A percentile compares a stretch with the other conserved stretches of the same genome.
These are phyloP conservation scores for Dioscorea zingiberensis DNA, from an alignment of 106 monocot genomes.

Conservation along the genomic window DNA sequence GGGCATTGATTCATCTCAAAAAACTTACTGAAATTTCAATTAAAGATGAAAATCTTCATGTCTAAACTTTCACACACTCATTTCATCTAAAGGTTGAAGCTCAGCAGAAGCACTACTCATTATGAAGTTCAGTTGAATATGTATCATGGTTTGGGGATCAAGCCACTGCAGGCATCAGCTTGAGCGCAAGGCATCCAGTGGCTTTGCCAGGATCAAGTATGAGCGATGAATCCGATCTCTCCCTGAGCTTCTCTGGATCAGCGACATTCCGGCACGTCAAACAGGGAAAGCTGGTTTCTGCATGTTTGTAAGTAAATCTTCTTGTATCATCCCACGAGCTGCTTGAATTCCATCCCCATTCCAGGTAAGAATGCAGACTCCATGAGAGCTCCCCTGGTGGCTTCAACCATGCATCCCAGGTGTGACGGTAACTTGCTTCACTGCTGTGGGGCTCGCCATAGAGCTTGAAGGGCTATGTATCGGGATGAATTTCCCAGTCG, in stretches of 20 bases:
- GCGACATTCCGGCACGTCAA: slow-evolving; percentile 30
- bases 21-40: too few species aligned
- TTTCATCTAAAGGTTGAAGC: too few species aligned
- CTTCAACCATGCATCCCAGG: slow-evolving; percentile 31
- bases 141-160: neutral
- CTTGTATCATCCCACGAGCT: slow-evolving; percentile 22
- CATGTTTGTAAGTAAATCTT: slow-evolving; percentile 28
- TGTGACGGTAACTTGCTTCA: slow-evolving; percentile 25
- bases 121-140: too few species aligned
- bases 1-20: too few species aligned
- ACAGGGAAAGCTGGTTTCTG: slow-evolving; percentile 35
- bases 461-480: slow-evolving; percentile 15
- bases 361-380: slow-evolving; percentile 27
- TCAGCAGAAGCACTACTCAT: too few species aligned
- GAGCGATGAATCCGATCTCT: slow-evolving; percentile 28
- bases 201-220: slow-evolving; percentile 29
- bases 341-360: slow-evolving; percentile 44
- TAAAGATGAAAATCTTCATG: too few species aligned
- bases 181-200: slow-evolving; percentile 23
- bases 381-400: slow-evolving; percentile 18
- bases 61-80: too few species aligned
- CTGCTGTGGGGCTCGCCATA: slow-evolving; percentile 22
- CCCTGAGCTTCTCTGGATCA: slow-evolving; percentile 21
- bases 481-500: slow-evolving; percentile 21
- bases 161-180: slow-evolving; percentile 13